Base-by-base conservation (phyloP, 345 rosid genomes). In the Zanthoxylum bungeanum region DNA sequence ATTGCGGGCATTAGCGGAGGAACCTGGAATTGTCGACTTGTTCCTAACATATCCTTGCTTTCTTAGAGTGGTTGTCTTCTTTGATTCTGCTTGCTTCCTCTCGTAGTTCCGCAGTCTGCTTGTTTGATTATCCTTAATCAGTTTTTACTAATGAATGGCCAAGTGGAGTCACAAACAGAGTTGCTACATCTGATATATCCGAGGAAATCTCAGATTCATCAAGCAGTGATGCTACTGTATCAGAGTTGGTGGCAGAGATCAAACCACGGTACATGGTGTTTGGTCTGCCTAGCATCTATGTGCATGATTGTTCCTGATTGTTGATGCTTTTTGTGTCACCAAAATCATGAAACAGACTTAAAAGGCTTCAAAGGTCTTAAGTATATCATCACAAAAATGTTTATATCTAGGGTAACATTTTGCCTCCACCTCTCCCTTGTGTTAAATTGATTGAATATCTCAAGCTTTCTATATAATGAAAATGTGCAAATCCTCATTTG, bases 71-170 rank as follows among this genome's bases (percentile, higher is more conserved):
- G 21, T 63, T 33, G 14, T 25, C 40, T 52, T 40, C 34, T 49
- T 2, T 4, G 4, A 2, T 30, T 36, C 14, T 57, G 50, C 33
- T 30, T 27, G 31, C 62, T 39, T 44, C 33, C 3, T 47, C 24
- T 1, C 42, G 3, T 74, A 22, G 19, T 49, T 70, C 47, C 53
- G 22, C 36, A 24, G 44, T 69, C 37, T 53, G 33, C 22, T 64
- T 34, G 50, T 50, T 60, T 76, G 83, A 66, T 5, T 70, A 19
- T 84, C 84, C 97, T 87, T 90, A 82, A 88, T 69, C 58, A 60
- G 53, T 72, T 37, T 61, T 27, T 68, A 94, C 97, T 87, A 94
- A 94, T 77, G 98, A 89, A 78, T 94, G 98, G 98, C 98, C 98
- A 31, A 86, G 83, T 21, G 93, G 92, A 58, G 80, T 90, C 25